phyloP scores from a whole-genome alignment of 345 rosid species.

The Dimocarpus longan region DNA sequence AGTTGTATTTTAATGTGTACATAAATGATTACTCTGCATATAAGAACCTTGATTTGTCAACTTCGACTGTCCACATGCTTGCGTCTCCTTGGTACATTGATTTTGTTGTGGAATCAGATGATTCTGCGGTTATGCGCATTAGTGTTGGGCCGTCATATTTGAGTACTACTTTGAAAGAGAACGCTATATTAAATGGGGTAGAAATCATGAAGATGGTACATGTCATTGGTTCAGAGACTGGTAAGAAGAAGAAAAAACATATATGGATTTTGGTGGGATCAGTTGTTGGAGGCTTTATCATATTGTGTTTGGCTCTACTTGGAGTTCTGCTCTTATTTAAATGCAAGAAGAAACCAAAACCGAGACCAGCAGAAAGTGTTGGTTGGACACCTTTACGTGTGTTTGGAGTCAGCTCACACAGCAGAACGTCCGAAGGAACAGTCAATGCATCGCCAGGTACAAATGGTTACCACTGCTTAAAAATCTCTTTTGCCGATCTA shows the following conservation, averaged over 20 bases:
- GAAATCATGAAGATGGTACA: slow-evolving; percentile 82
- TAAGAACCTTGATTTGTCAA: slow-evolving; percentile 77
- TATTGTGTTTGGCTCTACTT: slow-evolving; percentile 38
- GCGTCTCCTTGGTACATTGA: slow-evolving; percentile 77
- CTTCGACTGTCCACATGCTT: slow-evolving; percentile 58
- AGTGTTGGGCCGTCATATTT: slow-evolving; percentile 89
- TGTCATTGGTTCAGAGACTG: slow-evolving; percentile 27
- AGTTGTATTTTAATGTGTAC: slow-evolving; percentile 78
- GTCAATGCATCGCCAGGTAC: slow-evolving; percentile 55
- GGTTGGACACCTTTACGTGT: slow-evolving; percentile 86
- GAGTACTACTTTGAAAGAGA: slow-evolving; percentile 52
- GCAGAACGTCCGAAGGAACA: slow-evolving; percentile 77
- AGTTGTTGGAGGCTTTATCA: slow-evolving; percentile 59
- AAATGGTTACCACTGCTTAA: slow-evolving; percentile 63
- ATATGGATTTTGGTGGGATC: slow-evolving; percentile 59
- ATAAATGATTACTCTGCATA: slow-evolving; percentile 62
- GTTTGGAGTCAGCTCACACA: slow-evolving; percentile 65
- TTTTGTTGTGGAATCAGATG: slow-evolving; percentile 68
- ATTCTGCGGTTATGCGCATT: slow-evolving; percentile 47
- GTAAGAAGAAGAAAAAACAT: slow-evolving; percentile 42
- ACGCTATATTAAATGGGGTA: slow-evolving; percentile 85
- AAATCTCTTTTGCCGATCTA: slow-evolving; percentile 76
- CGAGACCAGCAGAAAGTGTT: slow-evolving; percentile 57
- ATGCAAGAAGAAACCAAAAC: slow-evolving; percentile 47
- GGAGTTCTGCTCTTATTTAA: slow-evolving; percentile 36